phyloP scores from a whole-genome alignment of 2,329 filamentous ascomycete genomes.

The Samsoniella hepiali region DNA sequence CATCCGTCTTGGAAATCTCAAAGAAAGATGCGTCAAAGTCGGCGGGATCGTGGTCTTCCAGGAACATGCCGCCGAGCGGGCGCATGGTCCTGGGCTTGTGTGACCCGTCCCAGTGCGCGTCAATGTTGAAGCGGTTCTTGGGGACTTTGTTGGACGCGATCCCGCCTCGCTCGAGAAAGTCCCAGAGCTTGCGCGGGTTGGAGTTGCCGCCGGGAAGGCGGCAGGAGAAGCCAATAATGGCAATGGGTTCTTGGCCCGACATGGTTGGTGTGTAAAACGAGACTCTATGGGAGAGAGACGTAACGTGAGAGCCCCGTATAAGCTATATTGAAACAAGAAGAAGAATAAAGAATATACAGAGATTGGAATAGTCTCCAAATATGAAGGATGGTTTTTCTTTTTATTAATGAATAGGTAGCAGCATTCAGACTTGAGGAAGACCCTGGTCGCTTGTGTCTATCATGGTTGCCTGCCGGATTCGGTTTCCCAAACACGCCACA shows the following conservation, averaged over 20 bases:
- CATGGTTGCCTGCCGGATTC: background rate
- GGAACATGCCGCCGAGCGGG: conserved; percentile 11
- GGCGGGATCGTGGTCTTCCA: background rate
- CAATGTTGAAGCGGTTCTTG: conserved; percentile 7
- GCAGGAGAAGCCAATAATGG: conserved; percentile 42
- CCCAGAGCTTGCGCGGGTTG: conserved; percentile 34
- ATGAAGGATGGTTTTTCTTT: background rate
- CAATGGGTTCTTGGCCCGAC: conserved; percentile 29
- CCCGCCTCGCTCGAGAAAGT: conserved; percentile 32
- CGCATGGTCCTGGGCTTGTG: conserved; percentile 10
- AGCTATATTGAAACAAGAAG: background rate
- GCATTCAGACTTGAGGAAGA: background rate
- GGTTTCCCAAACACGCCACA: background rate
- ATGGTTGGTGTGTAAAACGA: background rate
- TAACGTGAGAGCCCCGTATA: background rate
- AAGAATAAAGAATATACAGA: background rate
- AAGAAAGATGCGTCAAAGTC: conserved; percentile 12
- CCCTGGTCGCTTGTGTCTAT: background rate
- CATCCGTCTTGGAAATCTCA: conserved; percentile 8
- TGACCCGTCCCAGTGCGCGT: conserved; percentile 10
- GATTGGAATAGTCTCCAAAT: too few species aligned
- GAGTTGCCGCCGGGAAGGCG: conserved; percentile 39
- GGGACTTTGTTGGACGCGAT: conserved; percentile 30
- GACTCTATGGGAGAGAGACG: background rate
- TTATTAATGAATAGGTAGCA: background rate